phyloP scores from a whole-genome alignment of 1,284 basidiomycete genomes.

The Trichosporon sp. region DNA sequence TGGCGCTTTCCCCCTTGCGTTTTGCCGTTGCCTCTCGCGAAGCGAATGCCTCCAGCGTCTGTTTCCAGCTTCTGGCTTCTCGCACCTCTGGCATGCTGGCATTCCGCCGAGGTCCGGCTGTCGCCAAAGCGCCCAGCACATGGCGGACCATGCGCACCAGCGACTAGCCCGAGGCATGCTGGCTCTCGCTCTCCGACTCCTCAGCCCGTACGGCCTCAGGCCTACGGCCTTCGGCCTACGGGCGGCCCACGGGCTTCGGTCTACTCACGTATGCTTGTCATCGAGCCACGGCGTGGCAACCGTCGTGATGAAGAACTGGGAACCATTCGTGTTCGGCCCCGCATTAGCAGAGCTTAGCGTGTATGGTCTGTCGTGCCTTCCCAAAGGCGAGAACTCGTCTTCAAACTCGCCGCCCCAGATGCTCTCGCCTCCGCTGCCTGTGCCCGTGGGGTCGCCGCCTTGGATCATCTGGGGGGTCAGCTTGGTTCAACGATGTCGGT shows the following conservation, averaged over 20 bases:
- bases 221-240: no score
- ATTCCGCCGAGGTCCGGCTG: no score
- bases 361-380: conserved; percentile 92
- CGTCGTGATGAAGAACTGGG: conserved; percentile 97
- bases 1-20: no score
- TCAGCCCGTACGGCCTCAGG: no score
- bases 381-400: conserved; percentile 84
- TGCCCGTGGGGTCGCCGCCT: conserved; percentile 74
- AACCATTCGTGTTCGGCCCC: conserved; percentile 77
- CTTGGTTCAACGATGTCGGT: neutral
- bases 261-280: conserved; percentile 53
- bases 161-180: no score
- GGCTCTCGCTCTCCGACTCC: no score
- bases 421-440: conserved; percentile 87
- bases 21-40: no score
- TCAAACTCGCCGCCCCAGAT: conserved; percentile 95
- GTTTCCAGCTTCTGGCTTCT: no score
- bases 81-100: no score
- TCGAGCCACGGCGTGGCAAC: conserved; percentile 88
- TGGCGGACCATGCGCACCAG: no score
- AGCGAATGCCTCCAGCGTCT: no score
- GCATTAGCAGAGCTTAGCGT: conserved; percentile 98
- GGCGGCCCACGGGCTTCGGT: neutral
- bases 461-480: conserved; percentile 69
- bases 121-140: no score